Evolutionary conservation across 306 rosid species (phyloP).

Genomic region (Fagus crenata): DNA sequence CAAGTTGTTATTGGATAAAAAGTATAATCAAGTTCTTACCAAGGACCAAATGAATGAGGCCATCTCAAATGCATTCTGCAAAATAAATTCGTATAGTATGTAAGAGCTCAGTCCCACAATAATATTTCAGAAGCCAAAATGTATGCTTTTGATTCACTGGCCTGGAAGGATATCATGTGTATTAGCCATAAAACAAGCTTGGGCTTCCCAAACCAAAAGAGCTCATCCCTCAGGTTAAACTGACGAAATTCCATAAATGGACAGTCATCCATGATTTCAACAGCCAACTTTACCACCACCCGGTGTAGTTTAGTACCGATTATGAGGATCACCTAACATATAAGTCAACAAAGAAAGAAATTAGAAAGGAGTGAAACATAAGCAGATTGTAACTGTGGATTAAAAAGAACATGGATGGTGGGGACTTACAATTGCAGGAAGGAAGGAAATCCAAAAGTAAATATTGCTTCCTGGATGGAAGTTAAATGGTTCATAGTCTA

Average conservation of each 20-base stretch:
- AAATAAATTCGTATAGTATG: constrained; percentile 18
- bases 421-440: constrained; percentile 80
- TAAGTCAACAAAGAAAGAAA: constrained; percentile 7
- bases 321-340: constrained; percentile 65
- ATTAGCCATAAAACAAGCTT: constrained; percentile 64
- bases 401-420: not conserved
- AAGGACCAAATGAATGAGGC: constrained; percentile 90
- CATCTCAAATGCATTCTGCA: constrained; percentile 97
- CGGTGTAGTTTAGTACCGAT: constrained; percentile 85
- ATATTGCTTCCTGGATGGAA: constrained; percentile 72
- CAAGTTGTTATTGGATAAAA: not conserved
- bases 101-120: not conserved
- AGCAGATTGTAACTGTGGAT: constrained; percentile 11
- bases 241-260: constrained; percentile 36
- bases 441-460: constrained; percentile 93
- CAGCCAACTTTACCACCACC: constrained; percentile 85
- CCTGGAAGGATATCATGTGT: constrained; percentile 86
- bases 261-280: constrained; percentile 60
- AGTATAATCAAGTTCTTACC: constrained; percentile 50
- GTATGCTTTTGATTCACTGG: constrained; percentile 17
- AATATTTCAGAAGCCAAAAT: constrained; percentile 9
- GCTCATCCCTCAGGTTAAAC: constrained; percentile 76
- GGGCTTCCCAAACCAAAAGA: constrained; percentile 93
- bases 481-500: constrained; percentile 22
- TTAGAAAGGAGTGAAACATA: not conserved